phyloP scores from a whole-genome alignment of 352 stramenopile species.

The Phytophthora agathidicida region DNA sequence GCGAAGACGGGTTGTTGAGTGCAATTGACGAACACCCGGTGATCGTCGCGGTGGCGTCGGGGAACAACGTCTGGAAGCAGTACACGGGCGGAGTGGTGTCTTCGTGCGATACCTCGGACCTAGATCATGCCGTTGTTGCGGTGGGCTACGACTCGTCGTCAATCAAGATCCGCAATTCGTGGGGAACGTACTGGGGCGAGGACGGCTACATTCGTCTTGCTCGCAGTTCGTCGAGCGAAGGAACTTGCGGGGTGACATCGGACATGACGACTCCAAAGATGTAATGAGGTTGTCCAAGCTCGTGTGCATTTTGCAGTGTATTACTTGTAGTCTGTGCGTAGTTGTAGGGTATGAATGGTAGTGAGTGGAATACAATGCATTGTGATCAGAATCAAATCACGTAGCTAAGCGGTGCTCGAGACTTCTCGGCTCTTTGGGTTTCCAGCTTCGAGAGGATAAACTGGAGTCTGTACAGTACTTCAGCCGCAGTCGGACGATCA shows the following conservation, averaged over 20 bases:
- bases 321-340: slow-evolving; percentile 13
- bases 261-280: slow-evolving; percentile 56
- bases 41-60: slow-evolving; percentile 94
- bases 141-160: slow-evolving; percentile 93
- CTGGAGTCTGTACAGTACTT: slow-evolving; percentile 17
- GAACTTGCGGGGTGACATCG: slow-evolving; percentile 51
- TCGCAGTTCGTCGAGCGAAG: slow-evolving; percentile 55
- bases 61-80: slow-evolving; percentile 96
- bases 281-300: slow-evolving; percentile 14
- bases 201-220: slow-evolving; percentile 93
- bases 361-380: slow-evolving; percentile 2
- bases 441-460: slow-evolving; percentile 3
- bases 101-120: slow-evolving; percentile 69
- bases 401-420: slow-evolving; percentile 5
- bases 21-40: slow-evolving; percentile 85
- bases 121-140: slow-evolving; percentile 97
- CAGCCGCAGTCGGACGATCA: slow-evolving; percentile 9
- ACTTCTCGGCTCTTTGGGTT: neutral
- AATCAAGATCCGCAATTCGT: slow-evolving; percentile 98
- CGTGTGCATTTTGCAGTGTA: slow-evolving; percentile 6
- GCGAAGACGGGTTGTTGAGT: slow-evolving; percentile 34
- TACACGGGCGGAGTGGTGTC: slow-evolving; percentile 94
- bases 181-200: slow-evolving; percentile 91
- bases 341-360: slow-evolving; percentile 3
- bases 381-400: slow-evolving; percentile 2